phyloP scores from a whole-genome alignment of 148 eudicot species.

The Rheum nobile region DNA sequence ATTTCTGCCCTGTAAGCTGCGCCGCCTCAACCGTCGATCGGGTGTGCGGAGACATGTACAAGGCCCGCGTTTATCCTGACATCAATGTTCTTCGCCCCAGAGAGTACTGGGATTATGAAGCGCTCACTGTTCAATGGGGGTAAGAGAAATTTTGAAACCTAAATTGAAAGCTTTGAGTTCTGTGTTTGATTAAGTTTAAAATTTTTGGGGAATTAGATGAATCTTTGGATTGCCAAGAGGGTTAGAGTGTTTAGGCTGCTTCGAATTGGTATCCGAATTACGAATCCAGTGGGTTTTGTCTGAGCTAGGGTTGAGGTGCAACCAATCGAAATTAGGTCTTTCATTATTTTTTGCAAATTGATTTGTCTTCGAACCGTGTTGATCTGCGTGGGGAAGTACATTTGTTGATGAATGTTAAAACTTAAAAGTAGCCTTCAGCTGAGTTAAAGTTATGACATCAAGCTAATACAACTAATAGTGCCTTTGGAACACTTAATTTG shows the following conservation, averaged over 20 bases:
- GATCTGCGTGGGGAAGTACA: neutral
- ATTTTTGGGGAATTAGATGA: neutral
- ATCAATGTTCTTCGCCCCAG: constrained; percentile 71
- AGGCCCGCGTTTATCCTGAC: constrained; percentile 84
- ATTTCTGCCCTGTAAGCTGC: neutral
- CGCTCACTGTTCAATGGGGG: constrained; percentile 97
- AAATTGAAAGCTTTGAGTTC: neutral
- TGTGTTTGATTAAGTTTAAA: neutral
- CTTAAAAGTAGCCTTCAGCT: neutral
- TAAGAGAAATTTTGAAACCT: constrained; percentile 8
- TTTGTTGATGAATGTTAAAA: neutral
- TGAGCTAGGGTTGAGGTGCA: constrained; percentile 2
- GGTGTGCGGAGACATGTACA: constrained; percentile 12
- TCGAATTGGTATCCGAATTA: neutral
- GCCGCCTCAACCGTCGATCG: neutral
- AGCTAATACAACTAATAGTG: neutral
- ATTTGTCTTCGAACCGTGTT: neutral
- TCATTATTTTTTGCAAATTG: neutral
- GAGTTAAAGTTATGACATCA: neutral
- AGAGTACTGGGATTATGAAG: constrained; percentile 89
- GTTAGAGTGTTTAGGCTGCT: neutral
- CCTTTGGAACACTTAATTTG: neutral
- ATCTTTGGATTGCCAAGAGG: neutral
- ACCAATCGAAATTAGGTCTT: neutral
- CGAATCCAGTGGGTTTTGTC: neutral